A percentile compares a stretch with the other conserved stretches of the same genome.
These are phyloP conservation scores for Logfia minima DNA, from an alignment of 129 eudicot species.

Conservation along the genomic window DNA sequence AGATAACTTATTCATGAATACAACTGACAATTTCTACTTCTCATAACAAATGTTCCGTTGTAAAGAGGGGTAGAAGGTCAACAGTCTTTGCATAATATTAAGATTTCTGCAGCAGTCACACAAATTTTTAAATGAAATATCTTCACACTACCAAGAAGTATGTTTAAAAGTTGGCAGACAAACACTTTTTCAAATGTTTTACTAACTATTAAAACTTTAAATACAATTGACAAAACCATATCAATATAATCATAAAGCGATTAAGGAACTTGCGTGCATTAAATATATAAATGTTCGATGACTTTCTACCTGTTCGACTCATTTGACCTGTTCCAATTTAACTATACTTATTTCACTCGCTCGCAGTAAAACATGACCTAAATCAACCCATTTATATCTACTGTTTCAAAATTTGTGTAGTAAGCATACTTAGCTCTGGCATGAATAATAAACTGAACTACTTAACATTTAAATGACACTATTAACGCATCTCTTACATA, in stretches of 20 bases:
- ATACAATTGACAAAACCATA: not conserved
- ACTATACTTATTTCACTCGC: not conserved
- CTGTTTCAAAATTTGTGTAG: not conserved
- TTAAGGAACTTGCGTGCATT: not conserved
- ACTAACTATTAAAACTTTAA: not conserved
- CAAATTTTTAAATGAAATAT: not conserved
- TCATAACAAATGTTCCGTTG: not conserved
- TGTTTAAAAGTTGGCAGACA: not conserved
- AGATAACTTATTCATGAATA: no score
- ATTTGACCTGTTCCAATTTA: constrained; percentile 1
- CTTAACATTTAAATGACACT: not conserved
- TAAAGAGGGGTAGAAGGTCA: not conserved
- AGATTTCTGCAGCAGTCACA: not conserved
- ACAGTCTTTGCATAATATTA: not conserved
- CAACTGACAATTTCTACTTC: not conserved
- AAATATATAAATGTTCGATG: no score
- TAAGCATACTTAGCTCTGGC: not conserved
- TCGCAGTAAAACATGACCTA: not conserved
- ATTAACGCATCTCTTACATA: constrained; percentile 33
- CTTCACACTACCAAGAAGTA: not conserved
- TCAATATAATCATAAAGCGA: not conserved
- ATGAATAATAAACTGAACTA: constrained; percentile 1
- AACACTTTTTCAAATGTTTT: not conserved
- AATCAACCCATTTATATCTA: not conserved
- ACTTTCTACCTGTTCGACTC: not conserved